Conservation (phyloP, 139 green algal species). For the Chloropicon primus region DNA sequence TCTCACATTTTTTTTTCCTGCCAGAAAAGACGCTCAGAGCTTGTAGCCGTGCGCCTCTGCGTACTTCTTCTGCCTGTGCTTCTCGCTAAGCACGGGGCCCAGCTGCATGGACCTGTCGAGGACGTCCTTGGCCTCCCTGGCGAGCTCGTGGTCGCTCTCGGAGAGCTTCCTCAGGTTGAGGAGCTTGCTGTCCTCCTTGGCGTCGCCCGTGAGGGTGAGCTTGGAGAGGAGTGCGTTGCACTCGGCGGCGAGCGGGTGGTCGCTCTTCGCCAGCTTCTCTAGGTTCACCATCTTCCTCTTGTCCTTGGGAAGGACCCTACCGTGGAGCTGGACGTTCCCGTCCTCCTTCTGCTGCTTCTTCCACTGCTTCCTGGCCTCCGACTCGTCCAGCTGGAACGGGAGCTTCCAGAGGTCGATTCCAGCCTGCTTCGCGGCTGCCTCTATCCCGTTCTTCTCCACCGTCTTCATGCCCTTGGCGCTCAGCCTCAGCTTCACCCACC, state of each 20-base stretch:
- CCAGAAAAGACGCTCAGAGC: too few species aligned
- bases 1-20: background rate
- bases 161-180: background rate
- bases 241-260: background rate
- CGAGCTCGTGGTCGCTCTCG: background rate
- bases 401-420: constrained; percentile 32
- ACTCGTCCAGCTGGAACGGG: background rate
- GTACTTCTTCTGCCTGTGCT: background rate
- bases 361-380: background rate
- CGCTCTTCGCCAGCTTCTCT: background rate
- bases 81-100: background rate
- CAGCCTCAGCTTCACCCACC: background rate
- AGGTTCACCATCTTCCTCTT: background rate
- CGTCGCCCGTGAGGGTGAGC: background rate
- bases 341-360: background rate
- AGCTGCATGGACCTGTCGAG: background rate
- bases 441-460: constrained; percentile 74
- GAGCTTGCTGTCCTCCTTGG: background rate
- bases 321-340: background rate
- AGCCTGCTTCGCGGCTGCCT: constrained; percentile 75
- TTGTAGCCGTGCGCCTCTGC: background rate
- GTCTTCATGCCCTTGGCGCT: constrained; percentile 43
- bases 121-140: background rate
- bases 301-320: background rate
- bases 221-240: background rate